Base-by-base conservation (phyloP, 2,329 filamentous ascomycete species). In the Xylaria multiplex region DNA sequence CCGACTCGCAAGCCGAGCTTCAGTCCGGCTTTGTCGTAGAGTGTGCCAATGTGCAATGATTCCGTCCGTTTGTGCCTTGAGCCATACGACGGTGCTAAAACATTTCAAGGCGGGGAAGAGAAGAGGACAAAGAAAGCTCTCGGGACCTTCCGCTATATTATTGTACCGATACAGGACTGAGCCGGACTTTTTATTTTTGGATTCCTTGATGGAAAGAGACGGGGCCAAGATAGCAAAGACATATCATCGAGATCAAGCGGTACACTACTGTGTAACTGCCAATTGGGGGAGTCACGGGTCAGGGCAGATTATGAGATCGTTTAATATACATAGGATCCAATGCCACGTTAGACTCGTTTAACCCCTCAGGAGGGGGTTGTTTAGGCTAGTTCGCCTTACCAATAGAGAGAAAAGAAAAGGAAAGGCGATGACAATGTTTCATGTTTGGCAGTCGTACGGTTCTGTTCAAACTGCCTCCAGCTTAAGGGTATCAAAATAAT, bases 11-110 rank as follows among this genome's bases (percentile, higher is more conserved):
- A 75, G 70, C 65, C 70, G 7, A 70, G 71, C 55, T n/a, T 27
- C 3, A 76, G 73, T 40, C 73, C 72, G 22, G 69, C 71, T 49
- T 61, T 74, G 48, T 75, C 73, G 22, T 69, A 67, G 52, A 45
- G 35, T 9, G 27, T 37, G 16, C 2, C 14, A 43, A 35, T 35
- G 11, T 14, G 32, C 22, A 22, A 52, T 24, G 42, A 27, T 45
- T 13, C 42, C 19, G n/a, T 27, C 8, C 14, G n/a, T 40, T 37
- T 52, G 30, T 16, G 9, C 35, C 6, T 3, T 46, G 9, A 27
- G 32, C 24, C 14, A n/a, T 22, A 22, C 6, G 5, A 30, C 9
- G 22, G 3, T 48, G n/a, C 7, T 13, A 32, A 9, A 32, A 13
- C 9, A 13, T 30, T 40, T 27, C 14, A 42, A n/a, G n/a, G n/a